phyloP scores from a whole-genome alignment of 2,329 filamentous ascomycete genomes.

The Beauveria medogensis region DNA sequence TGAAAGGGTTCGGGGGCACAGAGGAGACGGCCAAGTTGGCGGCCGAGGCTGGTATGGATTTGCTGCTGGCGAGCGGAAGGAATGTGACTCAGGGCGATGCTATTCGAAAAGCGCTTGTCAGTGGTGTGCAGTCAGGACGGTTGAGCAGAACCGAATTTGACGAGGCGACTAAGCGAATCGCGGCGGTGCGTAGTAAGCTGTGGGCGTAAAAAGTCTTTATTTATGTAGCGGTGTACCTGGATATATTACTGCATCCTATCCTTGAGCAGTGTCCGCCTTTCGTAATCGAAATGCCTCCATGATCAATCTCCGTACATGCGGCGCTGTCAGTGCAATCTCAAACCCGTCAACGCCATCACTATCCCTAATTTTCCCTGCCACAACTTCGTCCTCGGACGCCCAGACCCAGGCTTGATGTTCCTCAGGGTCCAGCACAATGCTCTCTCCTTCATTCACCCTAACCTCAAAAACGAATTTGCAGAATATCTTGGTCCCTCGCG shows the following conservation, averaged over 20 bases:
- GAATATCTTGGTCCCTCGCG: slow-evolving; percentile 22
- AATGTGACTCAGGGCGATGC: slow-evolving; percentile 14
- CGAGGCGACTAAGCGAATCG: slow-evolving; percentile 14
- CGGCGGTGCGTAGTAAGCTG: slow-evolving; percentile 10
- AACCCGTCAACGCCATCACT: slow-evolving; percentile 6
- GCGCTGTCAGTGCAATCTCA: slow-evolving; percentile 24
- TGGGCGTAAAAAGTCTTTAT: background rate
- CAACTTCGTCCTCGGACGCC: slow-evolving; percentile 31
- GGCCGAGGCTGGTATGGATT: slow-evolving; percentile 14
- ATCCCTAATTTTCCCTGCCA: slow-evolving; percentile 19
- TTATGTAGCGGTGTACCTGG: background rate
- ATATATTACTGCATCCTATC: background rate
- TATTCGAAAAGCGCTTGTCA: slow-evolving; percentile 13
- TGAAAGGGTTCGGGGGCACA: slow-evolving; percentile 9
- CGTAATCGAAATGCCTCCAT: slow-evolving; percentile 24
- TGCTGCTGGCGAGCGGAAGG: slow-evolving; percentile 14
- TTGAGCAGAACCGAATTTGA: slow-evolving; percentile 14
- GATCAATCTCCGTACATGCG: slow-evolving; percentile 20
- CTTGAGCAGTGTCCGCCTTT: slow-evolving; percentile 10
- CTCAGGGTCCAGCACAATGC: slow-evolving; percentile 29
- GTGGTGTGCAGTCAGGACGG: slow-evolving; percentile 6
- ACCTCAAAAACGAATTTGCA: slow-evolving; percentile 30
- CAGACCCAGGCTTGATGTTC: slow-evolving; percentile 34
- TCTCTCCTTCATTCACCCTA: slow-evolving; percentile 19
- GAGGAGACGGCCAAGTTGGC: slow-evolving; percentile 11